Percentiles rank a stretch among this genome's conserved stretches.
These are phyloP conservation scores for Arthrobotrys iridis DNA, from an alignment of 2,329 filamentous ascomycete species.

Conservation along the genomic window DNA sequence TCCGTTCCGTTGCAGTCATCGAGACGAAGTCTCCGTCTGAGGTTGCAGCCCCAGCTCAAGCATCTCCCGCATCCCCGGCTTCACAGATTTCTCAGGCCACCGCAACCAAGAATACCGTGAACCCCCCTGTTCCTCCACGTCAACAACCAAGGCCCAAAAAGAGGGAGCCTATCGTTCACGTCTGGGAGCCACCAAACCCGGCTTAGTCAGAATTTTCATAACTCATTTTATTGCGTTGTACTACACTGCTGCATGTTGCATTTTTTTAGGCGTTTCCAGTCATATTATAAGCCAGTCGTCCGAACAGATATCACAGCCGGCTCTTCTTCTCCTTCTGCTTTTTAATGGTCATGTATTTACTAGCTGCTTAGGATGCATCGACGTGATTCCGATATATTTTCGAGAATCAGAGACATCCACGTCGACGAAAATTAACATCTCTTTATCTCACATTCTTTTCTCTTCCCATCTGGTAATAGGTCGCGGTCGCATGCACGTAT, in stretches of 20 bases:
- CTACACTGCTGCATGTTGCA: background rate
- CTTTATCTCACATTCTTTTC: background rate
- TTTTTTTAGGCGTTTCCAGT: background rate
- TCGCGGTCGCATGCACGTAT: background rate
- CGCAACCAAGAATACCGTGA: background rate
- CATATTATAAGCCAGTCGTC: too few relatives aligned
- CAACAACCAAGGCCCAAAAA: background rate
- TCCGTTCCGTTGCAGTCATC: background rate
- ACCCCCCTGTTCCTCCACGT: background rate
- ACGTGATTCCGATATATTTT: constrained; percentile 6
- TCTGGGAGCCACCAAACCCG: background rate
- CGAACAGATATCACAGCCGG: too few relatives aligned
- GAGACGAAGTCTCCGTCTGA: background rate
- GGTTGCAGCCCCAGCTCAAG: too few relatives aligned
- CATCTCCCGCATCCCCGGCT: background rate
- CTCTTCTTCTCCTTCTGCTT: background rate
- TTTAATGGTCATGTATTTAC: background rate
- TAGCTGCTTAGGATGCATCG: background rate
- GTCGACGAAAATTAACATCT: background rate
- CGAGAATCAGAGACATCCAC: constrained; percentile 7
- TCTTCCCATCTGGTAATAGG: background rate
- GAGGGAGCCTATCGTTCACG: background rate
- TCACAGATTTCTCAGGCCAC: background rate
- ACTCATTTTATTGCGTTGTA: background rate
- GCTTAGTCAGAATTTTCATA: too few relatives aligned